Conservation (phyloP, 257 asterid species). For the Solanum lignicaule region DNA sequence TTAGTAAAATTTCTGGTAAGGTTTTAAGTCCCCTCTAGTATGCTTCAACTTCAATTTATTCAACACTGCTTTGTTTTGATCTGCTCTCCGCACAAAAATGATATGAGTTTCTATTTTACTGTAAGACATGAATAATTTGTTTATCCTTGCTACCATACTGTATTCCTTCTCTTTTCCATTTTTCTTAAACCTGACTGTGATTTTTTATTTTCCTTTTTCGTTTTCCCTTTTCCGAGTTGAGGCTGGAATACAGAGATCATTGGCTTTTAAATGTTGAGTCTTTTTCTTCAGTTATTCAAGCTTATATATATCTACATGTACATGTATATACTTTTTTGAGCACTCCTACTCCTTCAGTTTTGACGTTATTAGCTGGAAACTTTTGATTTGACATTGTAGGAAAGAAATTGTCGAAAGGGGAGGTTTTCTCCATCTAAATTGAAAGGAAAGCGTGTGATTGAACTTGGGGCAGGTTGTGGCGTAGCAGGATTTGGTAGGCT, state of each 20-base stretch:
- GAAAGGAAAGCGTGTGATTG: conserved; percentile 89
- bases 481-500: conserved; percentile 88
- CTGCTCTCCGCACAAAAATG: not conserved
- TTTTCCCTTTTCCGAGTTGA: not conserved
- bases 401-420: conserved; percentile 81
- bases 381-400: conserved; percentile 32
- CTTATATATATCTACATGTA: not conserved
- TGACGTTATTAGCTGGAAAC: conserved; percentile 5
- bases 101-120: not conserved
- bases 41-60: not conserved
- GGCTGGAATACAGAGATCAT: not conserved
- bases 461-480: conserved; percentile 99
- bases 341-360: not conserved
- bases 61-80: not conserved
- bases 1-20: conserved; percentile 83
- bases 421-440: conserved; percentile 77
- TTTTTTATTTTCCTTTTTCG: not conserved
- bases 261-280: not conserved
- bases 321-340: not conserved
- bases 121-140: not conserved
- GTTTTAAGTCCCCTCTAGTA: not conserved
- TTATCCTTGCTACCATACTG: not conserved
- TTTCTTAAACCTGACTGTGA: not conserved
- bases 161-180: not conserved
- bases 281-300: not conserved